A percentile compares a stretch with the other conserved stretches of the same genome.
Evolutionary conservation across 2,329 filamentous ascomycete genomes (phyloP).

Genomic region (Geosmithia flava): DNA sequence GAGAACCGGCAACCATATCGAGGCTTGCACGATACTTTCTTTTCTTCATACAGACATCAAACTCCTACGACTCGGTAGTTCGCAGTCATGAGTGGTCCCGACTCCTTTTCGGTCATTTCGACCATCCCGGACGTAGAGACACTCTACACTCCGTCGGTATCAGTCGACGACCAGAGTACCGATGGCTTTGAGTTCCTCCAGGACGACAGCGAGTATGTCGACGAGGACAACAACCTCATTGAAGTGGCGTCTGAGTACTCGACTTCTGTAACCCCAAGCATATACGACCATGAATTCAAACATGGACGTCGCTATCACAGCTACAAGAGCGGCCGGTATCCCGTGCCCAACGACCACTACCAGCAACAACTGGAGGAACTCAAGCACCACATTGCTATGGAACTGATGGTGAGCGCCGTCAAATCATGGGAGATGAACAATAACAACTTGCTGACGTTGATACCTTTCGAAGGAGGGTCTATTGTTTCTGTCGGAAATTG

Average conservation of each 20-base stretch:
- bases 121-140: constrained; percentile 11
- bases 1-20: neutral
- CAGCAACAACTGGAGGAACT: constrained; percentile 33
- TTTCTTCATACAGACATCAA: neutral
- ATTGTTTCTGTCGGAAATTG: constrained; percentile 26
- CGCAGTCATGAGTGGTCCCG: constrained; percentile 4
- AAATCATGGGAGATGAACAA: neutral
- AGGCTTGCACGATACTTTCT: neutral
- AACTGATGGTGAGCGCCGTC: constrained; percentile 20
- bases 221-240: constrained; percentile 5
- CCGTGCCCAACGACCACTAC: constrained; percentile 30
- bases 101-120: constrained; percentile 17
- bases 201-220: constrained; percentile 6
- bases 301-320: constrained; percentile 27
- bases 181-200: constrained; percentile 16
- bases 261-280: constrained; percentile 18
- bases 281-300: constrained; percentile 18
- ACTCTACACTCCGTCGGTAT: constrained; percentile 8
- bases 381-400: constrained; percentile 30
- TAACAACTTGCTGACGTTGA: neutral
- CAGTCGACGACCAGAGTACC: constrained; percentile 1
- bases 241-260: constrained; percentile 14
- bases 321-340: constrained; percentile 29
- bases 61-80: neutral
- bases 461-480: constrained; percentile 16